phyloP scores from a whole-genome alignment of 1,139 yeast genomes.

The Hemisphaericaspora subhashii region DNA sequence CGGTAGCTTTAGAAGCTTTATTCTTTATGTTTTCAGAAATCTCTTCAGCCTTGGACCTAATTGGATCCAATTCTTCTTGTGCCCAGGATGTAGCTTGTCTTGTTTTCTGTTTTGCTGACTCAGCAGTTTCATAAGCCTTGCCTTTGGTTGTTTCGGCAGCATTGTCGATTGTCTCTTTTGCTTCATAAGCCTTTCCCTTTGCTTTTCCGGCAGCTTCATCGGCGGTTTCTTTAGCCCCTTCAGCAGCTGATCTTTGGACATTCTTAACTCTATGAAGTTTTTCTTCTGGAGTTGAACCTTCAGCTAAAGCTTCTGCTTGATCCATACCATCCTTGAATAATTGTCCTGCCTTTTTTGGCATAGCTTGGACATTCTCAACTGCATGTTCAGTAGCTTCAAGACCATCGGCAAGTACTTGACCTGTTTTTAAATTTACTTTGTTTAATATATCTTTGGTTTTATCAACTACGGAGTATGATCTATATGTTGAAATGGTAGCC shows the following conservation, averaged over 20 bases:
- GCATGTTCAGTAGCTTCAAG: slow-evolving; percentile 31
- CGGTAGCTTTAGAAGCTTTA: not conserved
- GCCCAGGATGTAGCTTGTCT: not conserved
- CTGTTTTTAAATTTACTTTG: slow-evolving; percentile 24
- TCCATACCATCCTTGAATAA: not conserved
- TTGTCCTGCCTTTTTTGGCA: not conserved
- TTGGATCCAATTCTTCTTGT: not conserved
- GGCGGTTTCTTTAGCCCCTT: not conserved
- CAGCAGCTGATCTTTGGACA: not conserved
- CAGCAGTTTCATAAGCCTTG: slow-evolving; percentile 1
- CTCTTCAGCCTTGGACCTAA: not conserved
- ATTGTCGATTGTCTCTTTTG: too few species aligned
- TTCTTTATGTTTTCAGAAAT: not conserved
- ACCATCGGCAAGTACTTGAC: slow-evolving; percentile 36
- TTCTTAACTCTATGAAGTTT: not conserved
- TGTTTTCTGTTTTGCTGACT: not conserved
- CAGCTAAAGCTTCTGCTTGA: not conserved
- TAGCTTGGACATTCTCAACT: slow-evolving; percentile 13
- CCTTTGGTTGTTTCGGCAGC: not conserved
- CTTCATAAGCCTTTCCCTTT: not conserved
- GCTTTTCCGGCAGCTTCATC: not conserved
- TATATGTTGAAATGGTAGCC: slow-evolving; percentile 2
- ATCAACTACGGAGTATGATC: slow-evolving; percentile 30
- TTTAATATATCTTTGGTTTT: slow-evolving; percentile 33
- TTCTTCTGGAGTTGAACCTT: slow-evolving; percentile 1